Evolutionary conservation across 768 basidiomycete species (phyloP).

Genomic region (Paxillus rubicundulus): DNA sequence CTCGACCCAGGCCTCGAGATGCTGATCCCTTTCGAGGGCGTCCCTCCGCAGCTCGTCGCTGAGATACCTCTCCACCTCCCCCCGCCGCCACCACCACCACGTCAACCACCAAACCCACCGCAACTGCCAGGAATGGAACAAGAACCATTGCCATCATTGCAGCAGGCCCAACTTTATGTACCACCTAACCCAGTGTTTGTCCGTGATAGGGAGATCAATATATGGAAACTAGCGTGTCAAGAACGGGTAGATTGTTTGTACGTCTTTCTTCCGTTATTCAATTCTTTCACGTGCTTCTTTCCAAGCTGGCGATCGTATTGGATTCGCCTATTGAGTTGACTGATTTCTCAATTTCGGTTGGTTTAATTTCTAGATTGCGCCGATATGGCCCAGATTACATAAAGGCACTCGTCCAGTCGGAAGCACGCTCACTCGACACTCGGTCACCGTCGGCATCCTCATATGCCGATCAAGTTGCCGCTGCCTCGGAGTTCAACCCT

Average conservation of each 20-base stretch:
- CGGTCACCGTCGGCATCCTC: not conserved
- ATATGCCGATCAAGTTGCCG: not conserved
- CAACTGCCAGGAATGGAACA: slow-evolving; percentile 22
- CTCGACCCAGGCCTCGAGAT: slow-evolving; percentile 24
- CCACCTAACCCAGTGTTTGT: slow-evolving; percentile 26
- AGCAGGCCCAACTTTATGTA: slow-evolving; percentile 26
- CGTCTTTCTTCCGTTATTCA: slow-evolving; percentile 14
- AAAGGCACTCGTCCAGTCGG: slow-evolving; percentile 31
- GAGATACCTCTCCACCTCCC: slow-evolving; percentile 19
- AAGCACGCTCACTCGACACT: slow-evolving; percentile 14
- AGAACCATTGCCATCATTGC: slow-evolving; percentile 24
- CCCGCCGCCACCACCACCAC: slow-evolving; percentile 6
- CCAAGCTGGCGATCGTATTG: not conserved
- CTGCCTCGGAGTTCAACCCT: not conserved
- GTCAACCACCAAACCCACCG: slow-evolving; percentile 8
- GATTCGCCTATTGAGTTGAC: slow-evolving; percentile 8
- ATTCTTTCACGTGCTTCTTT: slow-evolving; percentile 1
- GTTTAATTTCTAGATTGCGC: slow-evolving; percentile 20
- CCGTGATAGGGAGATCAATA: slow-evolving; percentile 35
- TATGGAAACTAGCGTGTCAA: slow-evolving; percentile 35
- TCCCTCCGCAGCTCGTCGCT: slow-evolving; percentile 18
- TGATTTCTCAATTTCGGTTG: not conserved
- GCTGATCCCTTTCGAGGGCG: slow-evolving; percentile 26
- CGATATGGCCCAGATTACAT: slow-evolving; percentile 33
- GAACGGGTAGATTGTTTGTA: slow-evolving; percentile 34